Conservation (phyloP, 2,329 filamentous ascomycete species). For the Epichloe festucae region DNA sequence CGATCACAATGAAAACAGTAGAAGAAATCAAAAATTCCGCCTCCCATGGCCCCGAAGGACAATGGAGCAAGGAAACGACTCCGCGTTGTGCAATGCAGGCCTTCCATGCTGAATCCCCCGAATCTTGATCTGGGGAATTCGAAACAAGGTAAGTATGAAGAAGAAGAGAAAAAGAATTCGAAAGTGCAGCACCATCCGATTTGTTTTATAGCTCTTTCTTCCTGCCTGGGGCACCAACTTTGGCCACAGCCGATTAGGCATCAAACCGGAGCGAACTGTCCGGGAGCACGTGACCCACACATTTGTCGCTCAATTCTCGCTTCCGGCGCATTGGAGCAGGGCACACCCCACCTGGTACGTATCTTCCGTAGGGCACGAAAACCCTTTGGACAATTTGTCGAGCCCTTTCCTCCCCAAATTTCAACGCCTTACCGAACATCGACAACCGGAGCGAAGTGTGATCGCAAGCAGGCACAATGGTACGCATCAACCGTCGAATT, state of each 20-base stretch:
- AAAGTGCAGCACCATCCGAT: conserved; percentile 4
- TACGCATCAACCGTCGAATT: conserved; percentile 20
- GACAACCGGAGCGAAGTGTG: conserved; percentile 32
- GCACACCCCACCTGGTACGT: conserved; percentile 21
- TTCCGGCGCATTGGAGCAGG: conserved; percentile 4
- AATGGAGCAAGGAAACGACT: conserved; percentile 34
- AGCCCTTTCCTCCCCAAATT: conserved; percentile 24
- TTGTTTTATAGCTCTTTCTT: conserved; percentile 21
- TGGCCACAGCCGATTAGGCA: conserved; percentile 1
- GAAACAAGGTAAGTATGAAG: conserved; percentile 44
- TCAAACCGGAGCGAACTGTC: conserved; percentile 6
- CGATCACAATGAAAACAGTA: conserved; percentile 31
- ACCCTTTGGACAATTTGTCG: conserved; percentile 29
- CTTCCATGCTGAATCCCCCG: conserved; percentile 28
- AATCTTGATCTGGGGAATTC: conserved; percentile 32
- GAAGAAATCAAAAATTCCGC: conserved; percentile 39
- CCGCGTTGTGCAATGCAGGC: conserved; percentile 46
- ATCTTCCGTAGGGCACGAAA: conserved; percentile 27
- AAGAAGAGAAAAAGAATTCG: conserved; percentile 18
- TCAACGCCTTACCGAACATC: conserved; percentile 26
- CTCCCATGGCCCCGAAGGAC: conserved; percentile 41
- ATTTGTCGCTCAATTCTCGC: conserved; percentile 7
- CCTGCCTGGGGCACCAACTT: conserved; percentile 13
- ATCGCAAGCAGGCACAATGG: conserved; percentile 44
- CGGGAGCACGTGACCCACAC: conserved; percentile 15